Percentiles rank a stretch among this genome's conserved stretches.
Evolutionary conservation across 2,329 filamentous ascomycete genomes (phyloP).

Genomic region (Hymenoscyphus salicellus): DNA sequence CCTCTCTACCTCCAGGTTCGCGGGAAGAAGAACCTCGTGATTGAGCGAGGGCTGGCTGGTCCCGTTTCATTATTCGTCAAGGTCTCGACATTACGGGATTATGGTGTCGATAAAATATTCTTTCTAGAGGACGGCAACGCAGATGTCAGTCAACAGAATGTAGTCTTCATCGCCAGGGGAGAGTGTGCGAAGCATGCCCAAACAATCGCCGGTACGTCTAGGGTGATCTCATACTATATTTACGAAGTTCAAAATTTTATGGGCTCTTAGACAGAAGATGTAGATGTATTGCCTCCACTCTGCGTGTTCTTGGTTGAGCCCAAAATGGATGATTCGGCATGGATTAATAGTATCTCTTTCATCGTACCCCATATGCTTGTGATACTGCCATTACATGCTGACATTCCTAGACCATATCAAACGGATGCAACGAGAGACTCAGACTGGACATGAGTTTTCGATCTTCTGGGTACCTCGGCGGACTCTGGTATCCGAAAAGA

Average conservation of each 20-base stretch:
- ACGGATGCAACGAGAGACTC: slow-evolving; percentile 79
- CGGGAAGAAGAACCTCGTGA: slow-evolving; percentile 96
- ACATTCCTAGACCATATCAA: slow-evolving; percentile 80
- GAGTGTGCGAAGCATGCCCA: slow-evolving; percentile 83
- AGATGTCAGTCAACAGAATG: slow-evolving; percentile 90
- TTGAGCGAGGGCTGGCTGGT: slow-evolving; percentile 86
- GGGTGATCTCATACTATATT: slow-evolving; percentile 21
- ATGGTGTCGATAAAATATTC: slow-evolving; percentile 97
- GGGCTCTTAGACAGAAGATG: slow-evolving; percentile 59
- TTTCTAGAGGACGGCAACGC: slow-evolving; percentile 93
- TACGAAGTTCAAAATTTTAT: slow-evolving; percentile 17
- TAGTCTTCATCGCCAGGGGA: slow-evolving; percentile 88
- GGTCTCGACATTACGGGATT: slow-evolving; percentile 91
- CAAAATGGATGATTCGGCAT: slow-evolving; percentile 45
- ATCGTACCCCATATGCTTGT: slow-evolving; percentile 35
- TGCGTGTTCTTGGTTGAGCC: slow-evolving; percentile 57
- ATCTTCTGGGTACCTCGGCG: slow-evolving; percentile 94
- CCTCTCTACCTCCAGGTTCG: slow-evolving; percentile 63
- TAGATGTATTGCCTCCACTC: slow-evolving; percentile 50
- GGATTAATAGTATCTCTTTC: slow-evolving; percentile 43
- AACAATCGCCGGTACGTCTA: slow-evolving; percentile 73
- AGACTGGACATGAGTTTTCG: slow-evolving; percentile 91
- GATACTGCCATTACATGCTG: slow-evolving; percentile 57
- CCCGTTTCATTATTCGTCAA: slow-evolving; percentile 90
- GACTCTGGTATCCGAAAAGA: slow-evolving; percentile 84